phyloP scores from a whole-genome alignment of 2,329 filamentous ascomycete genomes.

The Beauveria varroae region DNA sequence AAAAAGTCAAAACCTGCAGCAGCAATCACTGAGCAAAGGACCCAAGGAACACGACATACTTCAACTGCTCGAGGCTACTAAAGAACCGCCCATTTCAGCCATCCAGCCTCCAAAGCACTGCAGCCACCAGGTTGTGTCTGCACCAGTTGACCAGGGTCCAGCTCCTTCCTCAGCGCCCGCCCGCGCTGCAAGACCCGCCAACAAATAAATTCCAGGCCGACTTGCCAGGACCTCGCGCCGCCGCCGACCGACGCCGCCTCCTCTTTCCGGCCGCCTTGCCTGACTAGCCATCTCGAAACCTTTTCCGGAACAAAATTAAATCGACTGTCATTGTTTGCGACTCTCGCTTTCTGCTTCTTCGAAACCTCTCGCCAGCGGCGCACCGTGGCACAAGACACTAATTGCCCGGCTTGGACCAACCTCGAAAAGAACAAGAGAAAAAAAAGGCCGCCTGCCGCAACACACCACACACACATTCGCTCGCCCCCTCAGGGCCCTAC shows the following conservation, averaged over 20 bases:
- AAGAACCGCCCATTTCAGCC: too few species aligned
- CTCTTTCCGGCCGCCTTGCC: background rate
- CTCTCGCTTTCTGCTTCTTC: too few species aligned
- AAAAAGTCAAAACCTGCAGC: too few species aligned
- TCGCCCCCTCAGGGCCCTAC: background rate
- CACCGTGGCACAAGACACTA: background rate
- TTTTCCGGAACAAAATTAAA: too few species aligned
- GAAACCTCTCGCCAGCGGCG: background rate
- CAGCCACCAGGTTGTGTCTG: too few species aligned
- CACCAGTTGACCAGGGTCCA: too few species aligned
- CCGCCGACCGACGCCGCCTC: background rate
- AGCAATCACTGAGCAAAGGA: too few species aligned
- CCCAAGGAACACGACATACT: too few species aligned
- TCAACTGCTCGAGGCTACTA: too few species aligned
- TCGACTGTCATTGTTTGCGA: too few species aligned
- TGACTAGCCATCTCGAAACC: background rate
- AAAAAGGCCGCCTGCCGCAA: background rate
- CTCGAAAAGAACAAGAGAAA: background rate
- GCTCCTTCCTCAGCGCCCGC: too few species aligned
- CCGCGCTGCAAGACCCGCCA: background rate
- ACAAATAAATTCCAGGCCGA: background rate
- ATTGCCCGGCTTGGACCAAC: background rate
- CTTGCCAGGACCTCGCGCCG: background rate
- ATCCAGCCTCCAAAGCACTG: too few species aligned
- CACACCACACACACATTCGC: background rate